Conservation (phyloP, 345 rosid genomes). For the Melastoma malabathricum region DNA sequence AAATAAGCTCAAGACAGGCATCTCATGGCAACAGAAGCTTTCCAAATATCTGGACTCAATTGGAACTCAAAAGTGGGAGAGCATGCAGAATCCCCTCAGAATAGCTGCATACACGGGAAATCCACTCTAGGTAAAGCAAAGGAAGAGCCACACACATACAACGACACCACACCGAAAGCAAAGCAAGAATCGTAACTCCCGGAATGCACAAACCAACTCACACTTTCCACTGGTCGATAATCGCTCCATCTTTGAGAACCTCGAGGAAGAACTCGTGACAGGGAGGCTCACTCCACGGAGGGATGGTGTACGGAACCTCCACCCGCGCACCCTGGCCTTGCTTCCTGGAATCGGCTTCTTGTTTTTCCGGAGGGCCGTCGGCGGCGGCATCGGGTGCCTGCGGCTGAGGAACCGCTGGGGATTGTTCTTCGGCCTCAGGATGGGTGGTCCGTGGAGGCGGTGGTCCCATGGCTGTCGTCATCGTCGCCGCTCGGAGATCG, state of each 20-base stretch:
- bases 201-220: constrained; percentile 11
- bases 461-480: constrained; percentile 23
- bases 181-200: not conserved
- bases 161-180: too few species aligned
- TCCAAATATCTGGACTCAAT: too few species aligned
- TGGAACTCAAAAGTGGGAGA: not conserved
- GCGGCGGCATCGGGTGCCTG: constrained; percentile 11
- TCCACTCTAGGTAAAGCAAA: too few species aligned
- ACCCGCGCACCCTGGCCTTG: not conserved
- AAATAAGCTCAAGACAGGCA: too few species aligned
- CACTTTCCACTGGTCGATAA: constrained; percentile 49
- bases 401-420: constrained; percentile 4
- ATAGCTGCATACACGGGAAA: not conserved
- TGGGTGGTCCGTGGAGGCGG: constrained; percentile 14
- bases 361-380: constrained; percentile 1
- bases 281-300: constrained; percentile 85
- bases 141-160: too few species aligned
- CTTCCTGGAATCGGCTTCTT: not conserved
- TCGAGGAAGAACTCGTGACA: constrained; percentile 50
- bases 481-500: constrained; percentile 2
- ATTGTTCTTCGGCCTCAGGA: not conserved
- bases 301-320: constrained; percentile 65
- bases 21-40: too few species aligned
- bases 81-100: not conserved
- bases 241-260: constrained; percentile 78